These are phyloP conservation scores for Cystobasidium slooffiae DNA, from an alignment of 1,284 basidiomycete species.

Conservation along the genomic window DNA sequence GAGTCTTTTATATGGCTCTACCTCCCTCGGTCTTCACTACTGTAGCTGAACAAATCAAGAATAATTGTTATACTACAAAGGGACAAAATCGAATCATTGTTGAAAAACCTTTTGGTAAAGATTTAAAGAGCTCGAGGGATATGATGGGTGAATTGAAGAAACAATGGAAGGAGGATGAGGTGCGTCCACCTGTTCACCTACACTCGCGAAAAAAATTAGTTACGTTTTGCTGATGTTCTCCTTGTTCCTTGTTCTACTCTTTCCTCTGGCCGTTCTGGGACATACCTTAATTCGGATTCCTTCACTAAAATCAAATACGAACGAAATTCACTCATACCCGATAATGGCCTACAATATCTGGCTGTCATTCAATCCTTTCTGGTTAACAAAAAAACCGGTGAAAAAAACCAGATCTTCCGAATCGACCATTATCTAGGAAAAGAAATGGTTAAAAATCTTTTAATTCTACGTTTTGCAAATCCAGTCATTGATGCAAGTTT, in stretches of 20 bases:
- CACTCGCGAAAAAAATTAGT: neutral
- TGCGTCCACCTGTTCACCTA: slow-evolving; percentile 29
- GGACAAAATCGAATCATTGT: slow-evolving; percentile 88
- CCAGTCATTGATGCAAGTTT: slow-evolving; percentile 80
- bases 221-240: neutral
- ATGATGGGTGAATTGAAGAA: slow-evolving; percentile 78
- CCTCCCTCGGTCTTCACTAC: slow-evolving; percentile 91
- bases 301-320: too few species aligned
- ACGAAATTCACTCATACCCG: too few species aligned
- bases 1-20: slow-evolving; percentile 70
- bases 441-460: slow-evolving; percentile 98
- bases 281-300: too few species aligned
- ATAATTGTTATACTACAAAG: slow-evolving; percentile 73
- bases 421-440: slow-evolving; percentile 98
- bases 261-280: too few species aligned
- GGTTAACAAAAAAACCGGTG: too few species aligned
- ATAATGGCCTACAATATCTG: too few species aligned
- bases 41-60: slow-evolving; percentile 79
- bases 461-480: slow-evolving; percentile 92
- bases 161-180: slow-evolving; percentile 88
- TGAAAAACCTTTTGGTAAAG: slow-evolving; percentile 96
- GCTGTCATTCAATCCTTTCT: too few species aligned
- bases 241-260: too few species aligned
- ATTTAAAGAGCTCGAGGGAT: slow-evolving; percentile 79
- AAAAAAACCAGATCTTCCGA: slow-evolving; percentile 71